Evolutionary conservation across 2,329 filamentous ascomycete species (phyloP), one percentile per base, ranked within the genome.

Genomic region (Diaporthe sp.): DNA sequence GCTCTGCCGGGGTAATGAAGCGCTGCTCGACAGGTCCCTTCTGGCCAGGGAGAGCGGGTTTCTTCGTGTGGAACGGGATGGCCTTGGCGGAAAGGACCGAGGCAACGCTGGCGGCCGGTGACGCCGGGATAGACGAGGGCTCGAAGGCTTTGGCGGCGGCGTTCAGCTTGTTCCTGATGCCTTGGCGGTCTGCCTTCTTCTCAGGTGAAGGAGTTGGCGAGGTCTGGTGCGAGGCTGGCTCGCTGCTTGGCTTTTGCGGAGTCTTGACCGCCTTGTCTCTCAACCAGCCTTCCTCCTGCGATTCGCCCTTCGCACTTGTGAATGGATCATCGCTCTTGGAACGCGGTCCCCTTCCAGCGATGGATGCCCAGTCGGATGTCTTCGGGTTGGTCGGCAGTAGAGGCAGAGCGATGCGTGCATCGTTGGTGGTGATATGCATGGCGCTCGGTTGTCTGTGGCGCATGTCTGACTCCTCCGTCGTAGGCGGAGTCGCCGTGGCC

Each of bases 91-190:
- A 42, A 9, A 47, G 25, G 42, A 42, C 50, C 22, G 73, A 70
- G 22, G 22, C 27, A 12, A 44, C 58, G 10, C 58, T 68, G 35
- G 9, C 17, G 8, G 66, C 17, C 3, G 71, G 58, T n/a, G 73
- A 73, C 2, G 71, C 39, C 13, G 68, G 50, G 3, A 50, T n/a
- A 19, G 71, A 56, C 9, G 70, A 51, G 12, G 77, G 76, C 2
- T 72, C 50, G 25, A 78, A 79, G 44, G 76, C 61, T 59, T 76
- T 70, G 32, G 77, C 77, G 3, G 69, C 51, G 1, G 78, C 77
- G 61, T 78, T 78, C 27, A 78, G 47, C 22, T 25, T 58, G 35
- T 1, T 42, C n/a, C 30, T 74, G 37, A 32, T 19, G 25, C 35
- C 56, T 59, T n/a, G 70, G 70, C 6, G 51, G 17, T 39, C 35